Base-by-base conservation (phyloP, 352 stramenopile genomes). In the Phytopythium boreale region DNA sequence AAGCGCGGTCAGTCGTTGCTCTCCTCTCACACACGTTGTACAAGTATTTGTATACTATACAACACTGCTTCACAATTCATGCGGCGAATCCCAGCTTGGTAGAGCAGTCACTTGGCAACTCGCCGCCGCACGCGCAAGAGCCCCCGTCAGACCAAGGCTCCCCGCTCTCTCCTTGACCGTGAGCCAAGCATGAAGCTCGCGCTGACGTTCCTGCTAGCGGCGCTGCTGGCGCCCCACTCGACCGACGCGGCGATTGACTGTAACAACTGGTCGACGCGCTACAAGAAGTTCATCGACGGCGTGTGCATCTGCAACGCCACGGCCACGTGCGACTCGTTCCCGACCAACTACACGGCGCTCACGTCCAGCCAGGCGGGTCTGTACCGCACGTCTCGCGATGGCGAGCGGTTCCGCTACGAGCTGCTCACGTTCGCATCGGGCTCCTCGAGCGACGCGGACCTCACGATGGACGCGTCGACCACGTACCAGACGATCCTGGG, bases 401-500 rank as follows among this genome's bases (percentile, higher is more conserved):
- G 76, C 29, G 74, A 84, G 47, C 76, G 80, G 10, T 72, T 89
- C 4, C 56, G 57, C 34, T 85, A 81, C 63, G 39, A 67, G 36
- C 59, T 69, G 24, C 57, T 67, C 17, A 69, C 68, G 22, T 24
- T 68, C n/a, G 15, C 55, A 4, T 55, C 24, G 9, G 37, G 63
- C 11, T 31, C 17, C 12, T 29, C 67, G 10, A 59, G 24, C 19
- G 41, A 39, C 56, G 63, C 67, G 14, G 73, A 82, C 56, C 44
- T 89, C 22, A 66, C 62, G n/a, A 70, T 82, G 34, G 66, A 81
- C 60, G 59, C 59, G 39, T 65, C 22, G 11, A 75, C 68, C 43
- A 82, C 41, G 47, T 83, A 81, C 59, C 77, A 95, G 63, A 66
- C 79, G 29, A 90, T 96, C 39, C 67, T 90, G 14, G 87, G 84